These are phyloP conservation scores for Prinsepia uniflora DNA, from an alignment of 306 rosid species.

Conservation along the genomic window DNA sequence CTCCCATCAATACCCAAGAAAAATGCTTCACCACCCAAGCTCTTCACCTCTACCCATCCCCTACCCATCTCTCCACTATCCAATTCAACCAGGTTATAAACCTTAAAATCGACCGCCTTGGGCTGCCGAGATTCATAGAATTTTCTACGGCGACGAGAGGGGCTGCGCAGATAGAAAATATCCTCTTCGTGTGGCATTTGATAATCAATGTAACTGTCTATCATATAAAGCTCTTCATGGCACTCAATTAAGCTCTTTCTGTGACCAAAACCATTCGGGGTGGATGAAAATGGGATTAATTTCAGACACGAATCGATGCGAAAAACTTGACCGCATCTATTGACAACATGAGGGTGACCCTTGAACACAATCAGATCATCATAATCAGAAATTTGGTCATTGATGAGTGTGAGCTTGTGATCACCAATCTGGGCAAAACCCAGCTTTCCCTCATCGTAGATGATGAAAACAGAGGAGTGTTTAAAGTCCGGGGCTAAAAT, in stretches of 20 bases:
- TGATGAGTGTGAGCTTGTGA: conserved; percentile 35
- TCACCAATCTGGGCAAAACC: conserved; percentile 44
- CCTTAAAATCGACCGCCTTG: conserved; percentile 42
- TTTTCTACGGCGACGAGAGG: not conserved
- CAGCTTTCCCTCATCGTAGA: conserved; percentile 41
- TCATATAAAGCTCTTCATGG: conserved; percentile 53
- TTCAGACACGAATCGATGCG: conserved; percentile 51
- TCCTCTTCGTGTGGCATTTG: not conserved
- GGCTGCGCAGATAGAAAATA: not conserved
- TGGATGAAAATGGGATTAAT: conserved; percentile 49
- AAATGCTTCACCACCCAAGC: conserved; percentile 31
- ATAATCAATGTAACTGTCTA: conserved; percentile 48
- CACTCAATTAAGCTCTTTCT: conserved; percentile 72
- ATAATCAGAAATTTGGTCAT: conserved; percentile 36
- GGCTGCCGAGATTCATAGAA: not conserved
- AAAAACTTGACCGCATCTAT: conserved; percentile 56
- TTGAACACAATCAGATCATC: conserved; percentile 55
- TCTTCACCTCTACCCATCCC: conserved; percentile 34
- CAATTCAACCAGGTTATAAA: conserved; percentile 22
- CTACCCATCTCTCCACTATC: conserved; percentile 37
- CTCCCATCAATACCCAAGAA: conserved; percentile 33
- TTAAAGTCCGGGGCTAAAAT: conserved; percentile 37
- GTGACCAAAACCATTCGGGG: conserved; percentile 48
- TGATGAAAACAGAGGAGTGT: conserved; percentile 31
- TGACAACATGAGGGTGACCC: conserved; percentile 57